Percentiles rank a stretch among this genome's conserved stretches.
These are phyloP conservation scores for Penstemon newberryi DNA, from an alignment of 257 asterid species.

Conservation along the genomic window DNA sequence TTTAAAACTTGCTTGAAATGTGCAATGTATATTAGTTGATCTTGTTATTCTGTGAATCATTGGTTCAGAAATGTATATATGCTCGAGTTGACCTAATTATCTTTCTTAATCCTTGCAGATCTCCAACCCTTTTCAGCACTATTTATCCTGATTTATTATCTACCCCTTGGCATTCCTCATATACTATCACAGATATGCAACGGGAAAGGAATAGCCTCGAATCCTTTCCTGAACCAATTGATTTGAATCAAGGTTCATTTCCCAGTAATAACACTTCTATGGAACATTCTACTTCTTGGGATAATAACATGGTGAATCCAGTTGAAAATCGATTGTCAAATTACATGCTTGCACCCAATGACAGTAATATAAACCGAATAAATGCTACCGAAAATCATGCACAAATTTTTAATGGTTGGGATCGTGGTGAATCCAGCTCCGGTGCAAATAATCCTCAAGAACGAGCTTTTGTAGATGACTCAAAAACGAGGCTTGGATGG, in stretches of 20 bases:
- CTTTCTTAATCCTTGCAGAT: conserved; percentile 29
- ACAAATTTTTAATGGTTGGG: conserved; percentile 54
- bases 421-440: conserved; percentile 80
- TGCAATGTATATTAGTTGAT: background rate
- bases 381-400: conserved; percentile 33
- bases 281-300: conserved; percentile 54
- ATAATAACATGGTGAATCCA: conserved; percentile 48
- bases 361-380: conserved; percentile 32
- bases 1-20: conserved; percentile 14
- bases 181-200: conserved; percentile 50
- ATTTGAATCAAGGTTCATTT: conserved; percentile 72
- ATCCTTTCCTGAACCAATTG: conserved; percentile 75
- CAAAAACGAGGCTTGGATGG: conserved; percentile 56
- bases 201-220: conserved; percentile 57
- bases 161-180: conserved; percentile 4
- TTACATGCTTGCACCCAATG: conserved; percentile 45
- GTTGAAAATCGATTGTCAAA: conserved; percentile 55
- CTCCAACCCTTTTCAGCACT: conserved; percentile 16
- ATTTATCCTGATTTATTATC: conserved; percentile 12
- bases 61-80: background rate
- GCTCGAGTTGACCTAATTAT: conserved; percentile 1
- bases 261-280: conserved; percentile 43
- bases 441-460: conserved; percentile 42
- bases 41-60: background rate
- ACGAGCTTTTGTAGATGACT: conserved; percentile 31